Base-by-base conservation (phyloP, 495 filamentous ascomycete species). In the Monascus purpureus region DNA sequence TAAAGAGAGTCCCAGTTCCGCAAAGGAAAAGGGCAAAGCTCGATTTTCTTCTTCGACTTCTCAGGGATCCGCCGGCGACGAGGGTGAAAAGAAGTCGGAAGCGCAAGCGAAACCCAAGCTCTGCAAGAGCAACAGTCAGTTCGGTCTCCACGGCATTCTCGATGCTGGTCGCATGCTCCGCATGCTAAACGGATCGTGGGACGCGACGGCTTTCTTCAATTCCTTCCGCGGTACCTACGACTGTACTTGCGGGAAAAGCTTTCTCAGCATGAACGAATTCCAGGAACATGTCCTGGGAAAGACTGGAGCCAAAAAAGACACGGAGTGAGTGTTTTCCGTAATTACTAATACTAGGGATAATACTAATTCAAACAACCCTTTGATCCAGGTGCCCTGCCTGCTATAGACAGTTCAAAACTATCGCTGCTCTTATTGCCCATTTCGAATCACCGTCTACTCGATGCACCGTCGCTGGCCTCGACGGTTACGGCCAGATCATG, bases 351-450 rank as follows among this genome's bases (percentile, higher is more conserved):
- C 9, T 17, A 26, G 17, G 13, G 25, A 17, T 26, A 9, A 8
- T 23, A 9, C 20, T 22, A 22, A 22, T n/a, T 7, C 18, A 7
- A 6, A 25, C 20, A 14, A 28, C 17, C 22, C 12, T 15, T 20
- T 24, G 13, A 11, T 24, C 8, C 19, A 47, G 54, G 13, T 67
- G 63, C 35, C 61, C 66, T 5, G 39, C 40, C 6, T 75, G 70
- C 39, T 40, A 49, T 32, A 59, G 58, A 19, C 15, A 46, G 13
- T 72, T 69, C 58, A 46, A 53, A 6, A 54, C 46, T 4, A 50
- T 43, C 2, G 43, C 54, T 3, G 61, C 62, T 1, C 42, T 73
- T 0, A 42, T 71, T 15, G 46, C 54, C 0, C 72, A 76, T 32
- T 61, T 59, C 41, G 72, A 76, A 46, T 46, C 52, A 1, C 36